Conservation (phyloP, 352 stramenopile genomes). For the Peronospora belbahrii region DNA sequence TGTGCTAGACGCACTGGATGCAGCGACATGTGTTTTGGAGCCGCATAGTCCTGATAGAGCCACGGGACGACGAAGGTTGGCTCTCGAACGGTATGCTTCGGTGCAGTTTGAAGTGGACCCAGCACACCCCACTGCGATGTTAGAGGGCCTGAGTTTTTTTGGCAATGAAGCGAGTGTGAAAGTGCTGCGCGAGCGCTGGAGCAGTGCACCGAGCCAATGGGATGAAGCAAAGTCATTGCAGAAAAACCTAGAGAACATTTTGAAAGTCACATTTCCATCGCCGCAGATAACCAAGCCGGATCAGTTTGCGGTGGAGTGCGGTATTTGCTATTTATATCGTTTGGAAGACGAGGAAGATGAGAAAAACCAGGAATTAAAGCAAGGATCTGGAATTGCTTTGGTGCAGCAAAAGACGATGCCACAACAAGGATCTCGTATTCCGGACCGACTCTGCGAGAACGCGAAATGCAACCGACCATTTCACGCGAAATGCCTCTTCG, state of each 20-base stretch:
- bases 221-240: constrained; percentile 38
- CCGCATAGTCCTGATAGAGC: constrained; percentile 56
- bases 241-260: constrained; percentile 60
- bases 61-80: constrained; percentile 52
- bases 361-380: constrained; percentile 1
- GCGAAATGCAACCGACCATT: constrained; percentile 76
- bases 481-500: constrained; percentile 82
- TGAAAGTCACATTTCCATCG: constrained; percentile 57
- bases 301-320: constrained; percentile 79
- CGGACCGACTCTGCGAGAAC: constrained; percentile 84
- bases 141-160: constrained; percentile 72
- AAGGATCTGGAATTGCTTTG: neutral
- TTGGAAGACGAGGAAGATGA: constrained; percentile 32
- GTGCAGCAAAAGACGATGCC: neutral
- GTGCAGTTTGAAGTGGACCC: constrained; percentile 67
- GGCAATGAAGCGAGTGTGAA: constrained; percentile 53
- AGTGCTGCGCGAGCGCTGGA: constrained; percentile 51
- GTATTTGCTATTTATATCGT: constrained; percentile 86
- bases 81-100: constrained; percentile 57
- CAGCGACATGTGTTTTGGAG: constrained; percentile 67
- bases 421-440: constrained; percentile 31
- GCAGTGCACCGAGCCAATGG: constrained; percentile 45
- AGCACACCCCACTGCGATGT: constrained; percentile 21
- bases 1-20: constrained; percentile 65
- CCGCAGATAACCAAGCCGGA: constrained; percentile 39